Base-by-base conservation (phyloP, 768 basidiomycete species). In the Kwoniella europaea region DNA sequence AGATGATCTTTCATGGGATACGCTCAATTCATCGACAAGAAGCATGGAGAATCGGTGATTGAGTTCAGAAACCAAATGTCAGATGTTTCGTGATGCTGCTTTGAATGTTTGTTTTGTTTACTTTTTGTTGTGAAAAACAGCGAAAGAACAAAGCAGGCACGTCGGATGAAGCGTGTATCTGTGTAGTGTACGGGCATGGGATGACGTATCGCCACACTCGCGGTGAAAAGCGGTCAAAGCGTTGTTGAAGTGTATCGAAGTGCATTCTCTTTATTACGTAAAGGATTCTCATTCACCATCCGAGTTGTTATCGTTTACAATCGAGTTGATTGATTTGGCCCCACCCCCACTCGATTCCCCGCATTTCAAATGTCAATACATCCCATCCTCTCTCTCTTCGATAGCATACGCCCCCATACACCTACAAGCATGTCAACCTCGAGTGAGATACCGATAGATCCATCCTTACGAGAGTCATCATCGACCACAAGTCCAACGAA, bases 361-460 rank as follows among this genome's bases (percentile, higher is more conserved):
- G 60, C 67, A 68, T 68, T 63, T 46, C 46, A 50, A 10, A n/a
- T 4, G 43, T 57, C 54, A 22, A 57, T 55, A 15, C 44, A 24
- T 18, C 5, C 27, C 57, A 46, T 59, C 22, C 15, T n/a, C 56
- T 58, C 10, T 24, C n/a, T 42, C 24, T 16, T 35, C 65, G 24
- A 15, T 13, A 16, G 4, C 53, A 22, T 56, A 20, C 29, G 2
- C 9, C 13, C 61, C 61, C 13, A 41, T 9, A 61, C 24, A 50
- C 15, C 1, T 4, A 27, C 43, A 56, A 44, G 4, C 46, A 63
- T 63, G 68, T 43, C 69, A 24, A n/a, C 46, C 27, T 50, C 69
- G 15, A 24, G 15, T 5, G 60, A 72, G 4, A 44, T 65, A 20
- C 43, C 60, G 24, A 71, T 71, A 43, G 71, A 72, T 65, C 71